Base-by-base conservation (phyloP, 805 yeast genomes). In the Ogataea populi-albae region DNA sequence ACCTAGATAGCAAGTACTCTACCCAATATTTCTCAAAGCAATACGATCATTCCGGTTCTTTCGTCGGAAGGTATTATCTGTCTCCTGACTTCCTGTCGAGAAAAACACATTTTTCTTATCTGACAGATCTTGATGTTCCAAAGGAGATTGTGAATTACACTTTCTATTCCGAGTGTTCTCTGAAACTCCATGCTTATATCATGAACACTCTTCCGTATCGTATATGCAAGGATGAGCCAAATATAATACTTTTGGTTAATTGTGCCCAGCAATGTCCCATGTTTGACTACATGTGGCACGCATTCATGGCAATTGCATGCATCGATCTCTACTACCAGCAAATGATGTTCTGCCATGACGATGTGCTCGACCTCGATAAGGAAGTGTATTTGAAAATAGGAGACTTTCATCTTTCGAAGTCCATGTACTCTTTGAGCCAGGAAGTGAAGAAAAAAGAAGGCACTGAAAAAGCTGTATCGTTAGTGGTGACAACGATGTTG, bases 261-360 rank as follows among this genome's bases (percentile, higher is more conserved):
- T 36, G 32, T 3, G 26, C 40, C 20, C 42, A 45, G 7, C 14
- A 24, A 7, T 23, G 45, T 5, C 36, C 43, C 14, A 25, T 43
- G 6, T 47, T 41, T 30, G 52, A 47, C 22, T 46, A 37, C 26
- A 23, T 50, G 20, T 43, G 42, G 44, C 54, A 52, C 37, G 46
- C 49, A 1, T 41, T 33, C 24, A 35, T 45, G 38, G 51, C 55
- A 10, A 43, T 41, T 10, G 18, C 35, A 12, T 47, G 45, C 26
- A 12, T 46, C 6, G 57, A 52, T 25, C 39, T 52, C 17, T 48
- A 49, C 20, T 41, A 49, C 28, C 55, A 48, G 32, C 46, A 46
- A 25, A 37, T 30, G 19, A 37, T 47, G 46, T 32, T 35, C 25
- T 49, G 49, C 3, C 38, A 34, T 14, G 55, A 50, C 26, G 45